Conservation (phyloP, 345 rosid species). For the Syzygium oleosum region DNA sequence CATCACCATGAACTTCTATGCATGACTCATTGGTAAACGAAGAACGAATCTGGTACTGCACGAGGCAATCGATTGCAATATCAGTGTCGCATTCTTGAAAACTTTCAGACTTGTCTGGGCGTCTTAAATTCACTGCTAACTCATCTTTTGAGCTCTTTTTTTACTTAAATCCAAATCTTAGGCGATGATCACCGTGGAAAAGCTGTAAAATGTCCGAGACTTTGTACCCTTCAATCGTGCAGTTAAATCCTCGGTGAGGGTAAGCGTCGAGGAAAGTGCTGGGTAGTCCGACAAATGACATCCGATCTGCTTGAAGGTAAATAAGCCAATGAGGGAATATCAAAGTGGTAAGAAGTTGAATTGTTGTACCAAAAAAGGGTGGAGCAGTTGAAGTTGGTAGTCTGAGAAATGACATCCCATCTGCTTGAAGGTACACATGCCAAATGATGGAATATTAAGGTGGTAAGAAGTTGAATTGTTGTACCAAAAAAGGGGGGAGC, state of each 20-base stretch:
- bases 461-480: background rate
- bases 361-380: background rate
- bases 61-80: background rate
- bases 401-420: background rate
- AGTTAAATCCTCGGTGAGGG: background rate
- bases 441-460: background rate
- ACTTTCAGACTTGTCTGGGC: background rate
- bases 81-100: background rate
- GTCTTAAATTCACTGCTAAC: background rate
- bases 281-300: background rate
- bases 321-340: background rate
- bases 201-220: fast-evolving
- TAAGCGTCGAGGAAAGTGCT: background rate
- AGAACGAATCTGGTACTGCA: background rate
- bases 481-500: background rate
- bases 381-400: background rate
- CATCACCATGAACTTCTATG: background rate
- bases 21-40: background rate
- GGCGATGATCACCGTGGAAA: background rate
- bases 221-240: background rate
- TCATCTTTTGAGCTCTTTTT: background rate
- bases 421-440: background rate
- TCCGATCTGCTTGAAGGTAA: background rate
- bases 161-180: background rate
- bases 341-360: background rate